Percentiles rank a stretch among this genome's conserved stretches.
Evolutionary conservation across 1,284 basidiomycete genomes (phyloP).

Genomic region (Papiliotrema flavescens): DNA sequence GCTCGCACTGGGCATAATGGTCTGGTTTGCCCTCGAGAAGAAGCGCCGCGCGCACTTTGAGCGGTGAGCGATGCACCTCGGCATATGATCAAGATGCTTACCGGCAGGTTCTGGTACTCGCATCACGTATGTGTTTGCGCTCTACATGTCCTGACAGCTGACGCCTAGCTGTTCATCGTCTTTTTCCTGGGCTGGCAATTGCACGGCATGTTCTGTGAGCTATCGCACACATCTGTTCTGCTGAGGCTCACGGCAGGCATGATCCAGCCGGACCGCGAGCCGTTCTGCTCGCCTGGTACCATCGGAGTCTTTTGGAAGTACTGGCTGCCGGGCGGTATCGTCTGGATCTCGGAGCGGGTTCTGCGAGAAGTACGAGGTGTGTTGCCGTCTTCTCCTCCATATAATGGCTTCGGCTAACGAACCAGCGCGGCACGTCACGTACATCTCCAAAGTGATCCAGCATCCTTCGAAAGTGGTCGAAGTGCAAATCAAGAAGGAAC

Average conservation of each 20-base stretch:
- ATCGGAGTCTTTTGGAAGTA: constrained; percentile 91
- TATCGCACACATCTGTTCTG: constrained; percentile 4
- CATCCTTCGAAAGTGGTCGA: constrained; percentile 87
- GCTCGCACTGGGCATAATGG: constrained; percentile 65
- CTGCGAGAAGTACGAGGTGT: constrained; percentile 72
- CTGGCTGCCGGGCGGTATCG: constrained; percentile 79
- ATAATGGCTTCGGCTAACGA: neutral
- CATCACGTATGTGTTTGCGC: constrained; percentile 56
- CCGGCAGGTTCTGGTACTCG: constrained; percentile 71
- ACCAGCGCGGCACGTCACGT: constrained; percentile 70
- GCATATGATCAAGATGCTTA: neutral
- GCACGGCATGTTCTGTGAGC: constrained; percentile 81
- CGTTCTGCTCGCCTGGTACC: constrained; percentile 75
- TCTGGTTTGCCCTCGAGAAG: constrained; percentile 77
- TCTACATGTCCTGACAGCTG: neutral
- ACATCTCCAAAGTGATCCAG: constrained; percentile 86
- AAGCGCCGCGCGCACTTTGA: constrained; percentile 69
- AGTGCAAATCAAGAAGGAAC: constrained; percentile 90
- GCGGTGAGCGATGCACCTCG: constrained; percentile 32
- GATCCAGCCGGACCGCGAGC: constrained; percentile 71
- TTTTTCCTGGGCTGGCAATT: constrained; percentile 90
- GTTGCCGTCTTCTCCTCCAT: neutral
- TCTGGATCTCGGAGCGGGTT: constrained; percentile 80
- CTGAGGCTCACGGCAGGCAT: constrained; percentile 19
- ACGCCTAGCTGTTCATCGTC: constrained; percentile 64